Conservation (phyloP, 2,329 filamentous ascomycete genomes). For the Trichoderma koningii region DNA sequence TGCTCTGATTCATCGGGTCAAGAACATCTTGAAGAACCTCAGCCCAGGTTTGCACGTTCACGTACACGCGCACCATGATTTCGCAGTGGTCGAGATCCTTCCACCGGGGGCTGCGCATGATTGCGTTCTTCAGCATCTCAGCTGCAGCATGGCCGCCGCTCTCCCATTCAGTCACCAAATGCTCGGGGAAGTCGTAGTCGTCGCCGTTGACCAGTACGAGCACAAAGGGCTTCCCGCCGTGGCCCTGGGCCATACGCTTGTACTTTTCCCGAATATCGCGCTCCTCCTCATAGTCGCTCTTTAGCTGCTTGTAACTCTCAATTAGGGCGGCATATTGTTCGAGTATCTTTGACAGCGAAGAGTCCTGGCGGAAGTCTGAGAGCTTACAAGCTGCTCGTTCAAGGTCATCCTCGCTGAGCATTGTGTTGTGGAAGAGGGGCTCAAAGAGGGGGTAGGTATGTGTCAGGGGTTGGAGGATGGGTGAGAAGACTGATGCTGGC, state of each 20-base stretch:
- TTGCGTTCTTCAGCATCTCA: not conserved
- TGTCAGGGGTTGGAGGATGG: too few species aligned
- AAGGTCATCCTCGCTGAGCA: conserved; percentile 37
- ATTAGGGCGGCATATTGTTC: conserved; percentile 45
- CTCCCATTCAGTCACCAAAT: not conserved
- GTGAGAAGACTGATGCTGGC: too few species aligned
- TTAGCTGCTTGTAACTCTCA: conserved; percentile 56
- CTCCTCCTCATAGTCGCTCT: conserved; percentile 60
- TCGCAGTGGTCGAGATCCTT: not conserved
- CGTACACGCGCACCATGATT: not conserved
- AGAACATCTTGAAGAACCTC: not conserved
- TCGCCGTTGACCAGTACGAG: conserved; percentile 61
- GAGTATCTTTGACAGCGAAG: conserved; percentile 37
- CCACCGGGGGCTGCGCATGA: not conserved
- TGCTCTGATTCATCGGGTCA: not conserved
- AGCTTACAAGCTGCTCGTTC: conserved; percentile 35
- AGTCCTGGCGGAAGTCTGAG: conserved; percentile 37
- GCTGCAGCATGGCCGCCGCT: not conserved
- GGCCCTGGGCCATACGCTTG: conserved; percentile 52
- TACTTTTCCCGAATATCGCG: conserved; percentile 56
- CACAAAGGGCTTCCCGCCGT: conserved; percentile 45
- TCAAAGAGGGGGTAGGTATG: too few species aligned
- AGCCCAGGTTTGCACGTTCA: not conserved
- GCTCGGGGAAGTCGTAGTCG: conserved; percentile 47
- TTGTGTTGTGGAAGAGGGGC: not conserved